phyloP scores from a whole-genome alignment of 83 land plant species.

The Larix sibirica region DNA sequence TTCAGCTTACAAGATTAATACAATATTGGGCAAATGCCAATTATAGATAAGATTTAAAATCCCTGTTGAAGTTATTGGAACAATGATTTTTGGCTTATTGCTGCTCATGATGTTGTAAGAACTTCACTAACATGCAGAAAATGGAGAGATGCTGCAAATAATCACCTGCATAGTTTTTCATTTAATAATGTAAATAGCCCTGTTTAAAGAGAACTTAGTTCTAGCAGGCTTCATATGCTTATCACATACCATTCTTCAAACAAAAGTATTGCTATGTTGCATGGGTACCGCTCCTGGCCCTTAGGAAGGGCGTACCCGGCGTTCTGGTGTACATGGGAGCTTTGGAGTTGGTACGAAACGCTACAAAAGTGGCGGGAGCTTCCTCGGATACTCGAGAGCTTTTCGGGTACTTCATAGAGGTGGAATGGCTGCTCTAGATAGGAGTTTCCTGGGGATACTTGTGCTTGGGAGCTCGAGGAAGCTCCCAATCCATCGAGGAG shows the following conservation, averaged over 20 bases:
- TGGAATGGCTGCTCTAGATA: no score
- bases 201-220: constrained; percentile 43
- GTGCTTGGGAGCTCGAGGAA: no score
- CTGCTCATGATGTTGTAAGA: constrained; percentile 75
- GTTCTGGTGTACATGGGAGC: no score
- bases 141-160: constrained; percentile 74
- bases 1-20: not conserved
- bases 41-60: constrained; percentile 54
- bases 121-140: constrained; percentile 78
- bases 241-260: constrained; percentile 86
- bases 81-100: constrained; percentile 67
- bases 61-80: constrained; percentile 88
- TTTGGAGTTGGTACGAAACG: no score
- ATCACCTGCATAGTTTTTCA: constrained; percentile 61
- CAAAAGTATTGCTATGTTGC: constrained; percentile 33
- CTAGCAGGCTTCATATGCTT: constrained; percentile 56
- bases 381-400: no score
- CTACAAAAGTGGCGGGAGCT: no score
- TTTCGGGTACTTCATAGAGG: no score
- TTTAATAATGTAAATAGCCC: constrained; percentile 68
- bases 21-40: not conserved
- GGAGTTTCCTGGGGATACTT: no score
- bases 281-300: no score
- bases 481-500: no score
- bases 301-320: no score